These are phyloP conservation scores for Breviolum minutum DNA, from an alignment of 73 alveolate genomes.

Conservation along the genomic window DNA sequence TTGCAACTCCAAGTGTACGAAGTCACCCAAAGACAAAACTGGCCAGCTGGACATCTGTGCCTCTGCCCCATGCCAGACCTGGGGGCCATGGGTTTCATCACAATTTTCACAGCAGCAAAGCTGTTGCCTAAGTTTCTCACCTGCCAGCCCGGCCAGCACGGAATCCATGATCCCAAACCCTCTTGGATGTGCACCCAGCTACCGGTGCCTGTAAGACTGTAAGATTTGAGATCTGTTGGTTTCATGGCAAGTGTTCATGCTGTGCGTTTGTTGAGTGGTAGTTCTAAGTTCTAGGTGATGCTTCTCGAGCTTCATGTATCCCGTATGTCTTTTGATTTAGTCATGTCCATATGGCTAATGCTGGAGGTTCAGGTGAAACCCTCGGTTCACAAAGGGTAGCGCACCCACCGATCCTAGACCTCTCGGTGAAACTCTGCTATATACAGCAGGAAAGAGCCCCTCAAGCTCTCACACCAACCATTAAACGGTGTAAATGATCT, in stretches of 20 bases:
- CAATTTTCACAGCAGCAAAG: neutral
- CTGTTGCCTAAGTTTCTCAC: neutral
- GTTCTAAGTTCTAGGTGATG: neutral
- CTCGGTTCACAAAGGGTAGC: neutral
- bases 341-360: neutral
- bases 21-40: neutral
- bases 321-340: no score
- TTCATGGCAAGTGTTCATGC: no score
- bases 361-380: neutral
- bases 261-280: no score
- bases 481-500: no score
- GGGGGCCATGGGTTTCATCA: neutral
- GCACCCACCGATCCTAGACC: neutral
- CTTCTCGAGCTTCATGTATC: neutral
- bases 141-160: slow-evolving; percentile 37
- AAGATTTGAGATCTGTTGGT: no score
- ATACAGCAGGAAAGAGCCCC: no score
- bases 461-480: no score
- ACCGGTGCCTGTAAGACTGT: no score
- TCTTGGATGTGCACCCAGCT: no score
- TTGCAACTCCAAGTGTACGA: neutral
- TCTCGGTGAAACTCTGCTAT: neutral
- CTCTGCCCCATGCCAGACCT: slow-evolving; percentile 44
- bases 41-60: slow-evolving; percentile 19
- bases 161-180: slow-evolving; percentile 6